phyloP scores from a whole-genome alignment of 1,139 yeast species.

The Saccharomyces hybrid region DNA sequence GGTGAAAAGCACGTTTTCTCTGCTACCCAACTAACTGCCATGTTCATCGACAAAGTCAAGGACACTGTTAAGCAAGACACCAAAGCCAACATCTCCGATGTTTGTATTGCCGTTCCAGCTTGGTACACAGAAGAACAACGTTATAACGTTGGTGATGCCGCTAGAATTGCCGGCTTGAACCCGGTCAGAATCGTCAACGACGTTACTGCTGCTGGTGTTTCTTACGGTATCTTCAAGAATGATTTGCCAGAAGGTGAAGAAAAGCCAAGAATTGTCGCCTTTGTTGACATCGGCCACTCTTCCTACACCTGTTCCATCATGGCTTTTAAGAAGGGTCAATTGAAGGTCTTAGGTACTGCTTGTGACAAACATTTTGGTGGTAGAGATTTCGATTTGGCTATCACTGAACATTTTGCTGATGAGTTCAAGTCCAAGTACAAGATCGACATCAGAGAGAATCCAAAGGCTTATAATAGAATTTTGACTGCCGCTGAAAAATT shows the following conservation, averaged over 20 bases:
- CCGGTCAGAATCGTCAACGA: conserved; percentile 96
- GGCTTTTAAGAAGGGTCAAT: conserved; percentile 89
- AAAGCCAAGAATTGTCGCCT: conserved; percentile 81
- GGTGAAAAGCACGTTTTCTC: conserved; percentile 75
- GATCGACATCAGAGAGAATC: conserved; percentile 80
- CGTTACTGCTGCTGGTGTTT: conserved; percentile 96
- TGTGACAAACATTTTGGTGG: conserved; percentile 96
- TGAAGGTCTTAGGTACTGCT: conserved; percentile 83
- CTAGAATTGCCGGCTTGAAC: conserved; percentile 89
- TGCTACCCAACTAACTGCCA: conserved; percentile 83
- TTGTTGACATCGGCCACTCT: conserved; percentile 93
- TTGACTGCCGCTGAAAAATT: conserved; percentile 83
- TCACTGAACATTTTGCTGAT: conserved; percentile 87
- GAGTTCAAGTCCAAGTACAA: conserved; percentile 85
- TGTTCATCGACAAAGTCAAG: conserved; percentile 89
- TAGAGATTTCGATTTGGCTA: conserved; percentile 85
- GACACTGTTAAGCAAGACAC: conserved; percentile 71
- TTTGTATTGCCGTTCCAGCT: conserved; percentile 88
- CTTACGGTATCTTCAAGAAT: conserved; percentile 95
- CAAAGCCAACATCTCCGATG: conserved; percentile 71
- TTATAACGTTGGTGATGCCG: conserved; percentile 92
- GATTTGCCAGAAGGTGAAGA: conserved; percentile 72
- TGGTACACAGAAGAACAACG: conserved; percentile 97
- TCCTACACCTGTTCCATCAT: conserved; percentile 86
- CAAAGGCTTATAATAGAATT: conserved; percentile 91